These are phyloP conservation scores for Arthrobotrys pseudoclavata DNA, from an alignment of 2,329 filamentous ascomycete genomes.

Conservation along the genomic window DNA sequence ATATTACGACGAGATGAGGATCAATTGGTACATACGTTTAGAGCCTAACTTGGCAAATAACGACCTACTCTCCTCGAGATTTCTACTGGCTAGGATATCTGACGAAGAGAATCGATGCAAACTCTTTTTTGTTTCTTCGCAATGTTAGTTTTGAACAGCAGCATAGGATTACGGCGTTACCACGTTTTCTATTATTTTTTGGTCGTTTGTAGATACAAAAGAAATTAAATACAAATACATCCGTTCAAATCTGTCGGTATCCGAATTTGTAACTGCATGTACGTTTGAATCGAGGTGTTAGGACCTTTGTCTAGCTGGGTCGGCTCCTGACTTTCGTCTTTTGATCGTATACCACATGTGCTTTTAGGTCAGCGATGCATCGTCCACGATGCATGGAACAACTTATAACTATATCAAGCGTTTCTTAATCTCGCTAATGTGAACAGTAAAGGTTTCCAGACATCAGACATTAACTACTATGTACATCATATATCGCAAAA, in stretches of 20 bases:
- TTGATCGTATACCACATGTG: too few relatives aligned
- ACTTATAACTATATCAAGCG: too few relatives aligned
- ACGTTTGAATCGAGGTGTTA: too few relatives aligned
- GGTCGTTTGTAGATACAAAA: conserved; percentile 1
- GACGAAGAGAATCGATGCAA: not conserved
- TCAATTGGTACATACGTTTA: conserved; percentile 3
- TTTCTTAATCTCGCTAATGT: not conserved
- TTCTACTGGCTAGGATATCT: not conserved
- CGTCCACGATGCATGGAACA: too few relatives aligned
- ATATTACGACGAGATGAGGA: conserved; percentile 34
- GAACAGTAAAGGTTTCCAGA: not conserved
- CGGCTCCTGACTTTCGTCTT: too few relatives aligned
- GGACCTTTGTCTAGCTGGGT: too few relatives aligned
- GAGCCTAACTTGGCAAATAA: not conserved
- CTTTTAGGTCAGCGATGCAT: too few relatives aligned
- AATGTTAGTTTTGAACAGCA: not conserved
- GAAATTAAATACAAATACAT: not conserved
- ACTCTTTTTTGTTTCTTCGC: not conserved
- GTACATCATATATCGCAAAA: conserved; percentile 22
- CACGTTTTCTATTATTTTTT: not conserved
- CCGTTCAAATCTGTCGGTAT: too few relatives aligned
- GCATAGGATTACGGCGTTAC: conserved; percentile 7
- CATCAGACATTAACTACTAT: conserved; percentile 46
- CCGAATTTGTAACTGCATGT: too few relatives aligned
- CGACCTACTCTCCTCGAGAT: not conserved